phyloP scores from a whole-genome alignment of 352 stramenopile species.

The Globisporangium acanthophoron region DNA sequence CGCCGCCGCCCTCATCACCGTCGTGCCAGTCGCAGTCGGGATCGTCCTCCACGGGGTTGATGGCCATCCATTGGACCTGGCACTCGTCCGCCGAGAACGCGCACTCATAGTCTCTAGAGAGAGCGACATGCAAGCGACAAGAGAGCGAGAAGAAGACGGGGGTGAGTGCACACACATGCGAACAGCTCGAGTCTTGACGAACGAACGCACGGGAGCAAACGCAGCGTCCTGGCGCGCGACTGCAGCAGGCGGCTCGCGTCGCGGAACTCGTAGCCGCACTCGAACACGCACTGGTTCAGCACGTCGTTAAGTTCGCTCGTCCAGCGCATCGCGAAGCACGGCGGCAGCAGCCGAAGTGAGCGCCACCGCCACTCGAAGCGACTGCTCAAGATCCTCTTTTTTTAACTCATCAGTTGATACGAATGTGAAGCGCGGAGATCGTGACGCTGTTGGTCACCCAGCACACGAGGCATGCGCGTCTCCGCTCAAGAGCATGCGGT shows the following conservation, averaged over 20 bases:
- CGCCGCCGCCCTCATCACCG: neutral
- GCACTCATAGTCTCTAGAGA: slow-evolving; percentile 16
- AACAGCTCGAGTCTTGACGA: neutral
- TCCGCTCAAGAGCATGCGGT: too few species aligned
- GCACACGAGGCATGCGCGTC: too few species aligned
- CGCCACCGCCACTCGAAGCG: too few species aligned
- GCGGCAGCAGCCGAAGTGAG: neutral
- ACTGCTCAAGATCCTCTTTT: too few species aligned
- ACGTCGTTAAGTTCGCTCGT: slow-evolving; percentile 51
- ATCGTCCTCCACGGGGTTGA: slow-evolving; percentile 49
- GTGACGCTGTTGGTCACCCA: too few species aligned
- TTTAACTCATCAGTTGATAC: too few species aligned
- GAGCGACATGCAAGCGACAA: too few species aligned
- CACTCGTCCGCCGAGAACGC: slow-evolving; percentile 38
- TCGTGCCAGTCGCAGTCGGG: slow-evolving; percentile 11
- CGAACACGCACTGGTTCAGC: slow-evolving; percentile 76
- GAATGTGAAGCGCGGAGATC: too few species aligned
- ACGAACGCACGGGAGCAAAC: slow-evolving; percentile 31
- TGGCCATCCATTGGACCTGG: slow-evolving; percentile 62
- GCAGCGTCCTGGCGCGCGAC: slow-evolving; percentile 32
- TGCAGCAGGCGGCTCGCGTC: slow-evolving; percentile 30
- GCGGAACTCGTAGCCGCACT: slow-evolving; percentile 66
- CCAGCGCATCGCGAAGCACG: slow-evolving; percentile 42
- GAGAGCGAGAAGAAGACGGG: neutral
- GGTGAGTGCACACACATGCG: slow-evolving; percentile 3